Evolutionary conservation across 2,329 filamentous ascomycete species (phyloP).

Genomic region (Aspergillus thermomutatus): DNA sequence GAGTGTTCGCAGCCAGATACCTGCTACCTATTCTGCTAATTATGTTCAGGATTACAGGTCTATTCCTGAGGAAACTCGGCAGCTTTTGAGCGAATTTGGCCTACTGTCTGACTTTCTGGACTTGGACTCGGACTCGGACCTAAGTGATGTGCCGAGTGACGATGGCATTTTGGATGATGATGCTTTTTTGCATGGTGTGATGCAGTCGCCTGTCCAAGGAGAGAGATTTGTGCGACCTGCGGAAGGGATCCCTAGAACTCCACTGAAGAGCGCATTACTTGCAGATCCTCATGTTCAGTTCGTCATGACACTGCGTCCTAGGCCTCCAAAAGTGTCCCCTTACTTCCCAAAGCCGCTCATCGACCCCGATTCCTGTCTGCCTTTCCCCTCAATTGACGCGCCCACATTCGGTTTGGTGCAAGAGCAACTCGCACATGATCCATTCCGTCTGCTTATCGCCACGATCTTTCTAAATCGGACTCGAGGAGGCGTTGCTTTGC

Average conservation of each 20-base stretch:
- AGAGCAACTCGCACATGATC: constrained; percentile 69
- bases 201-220: not conserved
- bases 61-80: constrained; percentile 13
- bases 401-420: constrained; percentile 75
- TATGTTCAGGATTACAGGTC: not conserved
- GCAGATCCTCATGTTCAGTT: constrained; percentile 6
- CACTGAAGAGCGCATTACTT: constrained; percentile 4
- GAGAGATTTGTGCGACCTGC: not conserved
- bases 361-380: constrained; percentile 44
- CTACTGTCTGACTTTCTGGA: constrained; percentile 20
- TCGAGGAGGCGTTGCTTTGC: constrained; percentile 68
- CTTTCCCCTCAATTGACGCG: constrained; percentile 64
- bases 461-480: constrained; percentile 85
- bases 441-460: constrained; percentile 77
- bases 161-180: constrained; percentile 11
- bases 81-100: constrained; percentile 12
- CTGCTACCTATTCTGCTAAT: not conserved
- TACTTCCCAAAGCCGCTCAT: constrained; percentile 38
- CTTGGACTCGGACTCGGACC: constrained; percentile 32
- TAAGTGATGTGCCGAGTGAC: constrained; percentile 36
- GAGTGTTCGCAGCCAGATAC: not conserved
- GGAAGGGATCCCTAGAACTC: constrained; percentile 1
- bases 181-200: not conserved
- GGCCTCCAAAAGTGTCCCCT: constrained; percentile 36
- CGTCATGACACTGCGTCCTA: constrained; percentile 14